Conservation (phyloP, 257 asterid species). For the Lantana camara region DNA sequence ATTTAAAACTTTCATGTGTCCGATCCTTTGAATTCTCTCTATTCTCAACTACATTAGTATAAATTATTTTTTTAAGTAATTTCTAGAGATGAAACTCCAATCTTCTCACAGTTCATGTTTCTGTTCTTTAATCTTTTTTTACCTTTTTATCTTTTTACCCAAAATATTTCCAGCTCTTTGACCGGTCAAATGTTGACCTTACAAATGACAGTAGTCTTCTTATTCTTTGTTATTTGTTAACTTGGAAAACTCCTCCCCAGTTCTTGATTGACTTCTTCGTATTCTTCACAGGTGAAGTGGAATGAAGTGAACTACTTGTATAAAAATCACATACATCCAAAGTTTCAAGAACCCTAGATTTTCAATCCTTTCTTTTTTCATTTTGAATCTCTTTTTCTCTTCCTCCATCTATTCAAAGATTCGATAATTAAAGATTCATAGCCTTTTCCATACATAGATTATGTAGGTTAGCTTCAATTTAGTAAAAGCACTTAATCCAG, state of each 20-base stretch:
- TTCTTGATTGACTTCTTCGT: neutral
- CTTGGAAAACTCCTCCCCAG: neutral
- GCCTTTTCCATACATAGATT: neutral
- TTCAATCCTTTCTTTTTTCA: neutral
- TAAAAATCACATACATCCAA: neutral
- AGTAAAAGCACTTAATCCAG: neutral
- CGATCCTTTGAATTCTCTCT: too few relatives aligned
- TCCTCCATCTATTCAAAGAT: neutral
- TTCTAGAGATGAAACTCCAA: neutral
- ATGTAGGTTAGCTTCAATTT: conserved; percentile 1
- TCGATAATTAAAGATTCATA: neutral
- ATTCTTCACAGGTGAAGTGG: neutral
- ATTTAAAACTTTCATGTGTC: too few relatives aligned
- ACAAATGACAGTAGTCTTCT: neutral
- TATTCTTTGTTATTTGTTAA: neutral
- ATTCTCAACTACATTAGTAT: too few relatives aligned
- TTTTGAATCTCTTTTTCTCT: neutral
- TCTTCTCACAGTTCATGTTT: neutral
- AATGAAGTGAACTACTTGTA: conserved; percentile 4
- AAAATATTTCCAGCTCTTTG: neutral
- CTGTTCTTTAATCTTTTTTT: neutral
- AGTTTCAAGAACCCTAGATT: conserved; percentile 28
- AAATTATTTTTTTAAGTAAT: too few relatives aligned
- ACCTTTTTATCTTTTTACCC: neutral
- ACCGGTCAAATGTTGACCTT: conserved; percentile 25